Evolutionary conservation across 2,329 filamentous ascomycete species (phyloP), one percentile per base, ranked within the genome.

Genomic region (Penicillium frequentans): DNA sequence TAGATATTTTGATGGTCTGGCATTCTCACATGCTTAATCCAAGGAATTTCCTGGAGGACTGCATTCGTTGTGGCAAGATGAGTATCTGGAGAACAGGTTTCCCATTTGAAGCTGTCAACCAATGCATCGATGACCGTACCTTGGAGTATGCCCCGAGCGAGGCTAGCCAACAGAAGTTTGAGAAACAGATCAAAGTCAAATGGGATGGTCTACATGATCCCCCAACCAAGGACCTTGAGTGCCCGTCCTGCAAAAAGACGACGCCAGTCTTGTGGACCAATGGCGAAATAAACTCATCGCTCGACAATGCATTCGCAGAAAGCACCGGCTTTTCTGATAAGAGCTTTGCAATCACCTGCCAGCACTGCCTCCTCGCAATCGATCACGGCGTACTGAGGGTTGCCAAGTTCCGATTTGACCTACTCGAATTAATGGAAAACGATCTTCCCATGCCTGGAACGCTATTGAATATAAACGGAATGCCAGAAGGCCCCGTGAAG

Each of bases 361-460:
- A 64, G 0, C 63, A 59, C 1, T 92, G 89, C 67, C 58, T 65
- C 0, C 69, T 73, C 0, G 57, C 61, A 1, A 77, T 90, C 59
- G 80, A 77, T 13, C 84, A 86, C 62, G 81, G 87, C 42, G 74
- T 80, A 5, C 78, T 91, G 1, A 79, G 81, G n/a, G 80, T 86
- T 4, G 77, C 71, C 35, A 88, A 86, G 61, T 90, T 91, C 64
- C 76, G 77, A 45, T 72, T 70, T 14, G 87, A 91, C 62, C 70
- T 82, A 7, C 68, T 77, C 23, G 64, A 68, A 0, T 75, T 90
- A 1, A 63, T 84, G 1, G 56, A 72, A 3, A 59, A 77, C 2
- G 64, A 77, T 10, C 69, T 75, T 1, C 84, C 88, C 0, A 84
- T 93, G 77, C 85, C 87, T 0, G 89, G 89, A 1, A 90, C 88